Evolutionary conservation across 345 rosid genomes (phyloP).

Genomic region (Lepidium didymum): DNA sequence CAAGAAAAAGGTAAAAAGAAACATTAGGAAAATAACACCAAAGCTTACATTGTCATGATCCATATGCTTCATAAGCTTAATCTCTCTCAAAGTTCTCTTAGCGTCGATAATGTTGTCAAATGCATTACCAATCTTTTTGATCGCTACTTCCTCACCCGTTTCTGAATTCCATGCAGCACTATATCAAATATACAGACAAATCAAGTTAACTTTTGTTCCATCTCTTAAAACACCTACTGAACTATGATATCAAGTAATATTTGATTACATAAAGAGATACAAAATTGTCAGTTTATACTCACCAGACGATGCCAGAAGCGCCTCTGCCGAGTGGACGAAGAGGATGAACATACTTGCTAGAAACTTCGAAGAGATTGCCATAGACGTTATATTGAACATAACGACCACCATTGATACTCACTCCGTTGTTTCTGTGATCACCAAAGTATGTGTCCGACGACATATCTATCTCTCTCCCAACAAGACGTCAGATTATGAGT

Average conservation of each 20-base stretch:
- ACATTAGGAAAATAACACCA: not conserved
- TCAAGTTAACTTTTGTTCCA: too few relatives aligned
- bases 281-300: not conserved
- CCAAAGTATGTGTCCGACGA: slow-evolving; percentile 36
- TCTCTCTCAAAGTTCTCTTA: slow-evolving; percentile 57
- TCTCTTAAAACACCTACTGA: not conserved
- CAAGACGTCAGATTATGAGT: not conserved
- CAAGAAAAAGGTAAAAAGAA: too few relatives aligned
- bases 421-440: slow-evolving; percentile 33
- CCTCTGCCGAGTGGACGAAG: slow-evolving; percentile 90
- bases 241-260: not conserved
- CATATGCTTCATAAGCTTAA: slow-evolving; percentile 82
- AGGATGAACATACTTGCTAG: slow-evolving; percentile 78
- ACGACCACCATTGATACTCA: slow-evolving; percentile 54
- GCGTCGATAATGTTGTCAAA: slow-evolving; percentile 50
- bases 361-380: slow-evolving; percentile 78
- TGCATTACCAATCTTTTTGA: slow-evolving; percentile 89
- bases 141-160: slow-evolving; percentile 81
- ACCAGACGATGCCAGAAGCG: slow-evolving; percentile 92
- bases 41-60: slow-evolving; percentile 71
- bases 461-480: slow-evolving; percentile 4
- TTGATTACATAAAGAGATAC: not conserved
- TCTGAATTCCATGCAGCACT: slow-evolving; percentile 81
- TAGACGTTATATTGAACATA: slow-evolving; percentile 78
- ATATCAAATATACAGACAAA: not conserved